Evolutionary conservation across 2,329 filamentous ascomycete species (phyloP).

Genomic region (Fusarium papillatum): DNA sequence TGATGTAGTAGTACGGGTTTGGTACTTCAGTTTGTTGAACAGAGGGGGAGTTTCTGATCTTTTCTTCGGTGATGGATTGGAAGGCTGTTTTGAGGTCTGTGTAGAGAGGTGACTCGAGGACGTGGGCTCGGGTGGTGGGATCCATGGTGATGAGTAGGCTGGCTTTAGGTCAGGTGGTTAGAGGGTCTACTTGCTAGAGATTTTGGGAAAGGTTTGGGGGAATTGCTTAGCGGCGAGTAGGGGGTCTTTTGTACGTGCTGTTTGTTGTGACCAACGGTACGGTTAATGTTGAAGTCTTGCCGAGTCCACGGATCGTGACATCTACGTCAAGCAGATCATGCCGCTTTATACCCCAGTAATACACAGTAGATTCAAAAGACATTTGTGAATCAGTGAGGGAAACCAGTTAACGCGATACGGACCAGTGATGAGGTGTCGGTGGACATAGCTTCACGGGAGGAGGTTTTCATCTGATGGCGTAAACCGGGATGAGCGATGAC

Average conservation of each 20-base stretch:
- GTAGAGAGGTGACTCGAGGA: not conserved
- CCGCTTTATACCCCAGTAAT: not conserved
- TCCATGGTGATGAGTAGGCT: not conserved
- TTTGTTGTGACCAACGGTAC: not conserved
- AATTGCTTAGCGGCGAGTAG: not conserved
- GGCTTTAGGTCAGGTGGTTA: not conserved
- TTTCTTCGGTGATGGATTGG: not conserved
- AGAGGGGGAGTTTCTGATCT: not conserved
- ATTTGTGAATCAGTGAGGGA: not conserved
- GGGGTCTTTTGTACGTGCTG: not conserved
- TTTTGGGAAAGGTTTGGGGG: not conserved
- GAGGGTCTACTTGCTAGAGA: not conserved
- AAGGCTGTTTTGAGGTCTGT: not conserved
- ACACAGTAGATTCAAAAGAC: not conserved
- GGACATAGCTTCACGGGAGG: not conserved
- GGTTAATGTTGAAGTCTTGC: not conserved
- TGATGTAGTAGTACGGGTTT: conserved; percentile 8
- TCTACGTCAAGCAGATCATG: not conserved
- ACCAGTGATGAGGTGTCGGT: not conserved
- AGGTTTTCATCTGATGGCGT: not conserved
- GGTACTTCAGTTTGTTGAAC: not conserved
- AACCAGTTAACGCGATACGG: not conserved
- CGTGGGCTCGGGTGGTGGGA: not conserved
- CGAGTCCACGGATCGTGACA: not conserved
- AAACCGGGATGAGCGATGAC: not conserved